Evolutionary conservation across 495 filamentous ascomycete genomes (phyloP), one percentile per base, ranked within the genome.

Genomic region (Podospora conica): DNA sequence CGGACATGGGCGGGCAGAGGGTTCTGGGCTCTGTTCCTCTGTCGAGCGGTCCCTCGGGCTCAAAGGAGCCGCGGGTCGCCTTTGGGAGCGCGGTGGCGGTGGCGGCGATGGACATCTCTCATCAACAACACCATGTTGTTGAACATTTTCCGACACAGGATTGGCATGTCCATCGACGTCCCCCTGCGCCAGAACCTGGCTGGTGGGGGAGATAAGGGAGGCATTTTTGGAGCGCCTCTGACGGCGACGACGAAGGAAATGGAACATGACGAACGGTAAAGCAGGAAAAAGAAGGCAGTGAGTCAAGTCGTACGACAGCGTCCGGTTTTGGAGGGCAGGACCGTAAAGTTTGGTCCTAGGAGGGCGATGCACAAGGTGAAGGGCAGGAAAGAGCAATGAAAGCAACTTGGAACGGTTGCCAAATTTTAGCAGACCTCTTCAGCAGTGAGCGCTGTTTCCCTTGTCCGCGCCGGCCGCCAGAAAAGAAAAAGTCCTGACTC

Each of bases 201-300:
- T 24, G 18, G 11, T 18, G 25, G 25, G 25, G 10, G 24, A n/a
- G 58, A 31, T 28, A 2, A 20, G 10, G 25, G 28, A 18, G 29
- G 58, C 28, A 60, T 33, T 1, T 60, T 60, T 60, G 9, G 58
- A 60, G 58, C 58, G 58, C 58, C 58, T 4, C 3, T 60, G 58
- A 60, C n/a, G 56, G 56, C 58, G 58, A 27, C 24, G 25, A 60
- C 25, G 58, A 60, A 28, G 25, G 25, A 60, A 60, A 3, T 18
- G 58, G 25, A 15, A 9, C 58, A 60, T 60, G 58, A 21, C 29
- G 9, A n/a, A 31, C 25, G 25, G 25, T 27, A 27, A 27, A 27
- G 25, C 25, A 27, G 25, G 25, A 27, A 27, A 27, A 27, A 27
- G 25, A 27, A 27, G 25, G 25, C 25, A 27, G 25, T 27, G 25